Evolutionary conservation across 805 yeast species (phyloP).

Genomic region (Maudiozyma turicensis): DNA sequence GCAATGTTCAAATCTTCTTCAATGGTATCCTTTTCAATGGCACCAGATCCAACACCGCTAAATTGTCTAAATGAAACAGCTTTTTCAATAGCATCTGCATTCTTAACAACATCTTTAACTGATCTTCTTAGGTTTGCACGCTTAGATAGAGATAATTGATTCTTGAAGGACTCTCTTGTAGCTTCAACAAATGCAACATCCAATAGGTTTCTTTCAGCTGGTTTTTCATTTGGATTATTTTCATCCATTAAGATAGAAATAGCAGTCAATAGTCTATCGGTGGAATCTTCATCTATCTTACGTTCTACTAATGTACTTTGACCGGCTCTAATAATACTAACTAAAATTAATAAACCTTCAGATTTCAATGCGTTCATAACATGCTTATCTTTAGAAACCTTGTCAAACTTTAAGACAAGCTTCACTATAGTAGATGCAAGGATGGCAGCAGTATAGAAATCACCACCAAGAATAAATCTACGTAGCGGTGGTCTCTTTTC

Average conservation of each 20-base stretch:
- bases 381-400: constrained; percentile 43
- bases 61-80: constrained; percentile 73
- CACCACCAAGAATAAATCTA: constrained; percentile 72
- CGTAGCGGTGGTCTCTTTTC: constrained; percentile 67
- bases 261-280: constrained; percentile 88
- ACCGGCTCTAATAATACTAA: constrained; percentile 83
- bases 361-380: constrained; percentile 79
- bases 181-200: constrained; percentile 76
- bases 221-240: constrained; percentile 39
- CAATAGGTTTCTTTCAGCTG: constrained; percentile 32
- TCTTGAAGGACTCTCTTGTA: constrained; percentile 74
- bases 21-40: constrained; percentile 34
- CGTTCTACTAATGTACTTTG: constrained; percentile 59
- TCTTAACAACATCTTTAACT: constrained; percentile 48
- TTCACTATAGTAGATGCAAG: constrained; percentile 83
- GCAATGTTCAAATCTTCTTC: constrained; percentile 56
- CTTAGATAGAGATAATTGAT: constrained; percentile 55
- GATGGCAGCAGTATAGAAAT: constrained; percentile 83
- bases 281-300: constrained; percentile 89
- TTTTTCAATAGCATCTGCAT: constrained; percentile 72
- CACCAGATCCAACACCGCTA: constrained; percentile 35
- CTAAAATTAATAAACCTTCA: constrained; percentile 88
- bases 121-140: constrained; percentile 45
- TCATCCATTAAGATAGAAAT: constrained; percentile 60
- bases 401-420: constrained; percentile 66